A percentile compares a stretch with the other conserved stretches of the same genome.
Evolutionary conservation across 305 asterid species (phyloP).

Genomic region (Fraxinus nigra): DNA sequence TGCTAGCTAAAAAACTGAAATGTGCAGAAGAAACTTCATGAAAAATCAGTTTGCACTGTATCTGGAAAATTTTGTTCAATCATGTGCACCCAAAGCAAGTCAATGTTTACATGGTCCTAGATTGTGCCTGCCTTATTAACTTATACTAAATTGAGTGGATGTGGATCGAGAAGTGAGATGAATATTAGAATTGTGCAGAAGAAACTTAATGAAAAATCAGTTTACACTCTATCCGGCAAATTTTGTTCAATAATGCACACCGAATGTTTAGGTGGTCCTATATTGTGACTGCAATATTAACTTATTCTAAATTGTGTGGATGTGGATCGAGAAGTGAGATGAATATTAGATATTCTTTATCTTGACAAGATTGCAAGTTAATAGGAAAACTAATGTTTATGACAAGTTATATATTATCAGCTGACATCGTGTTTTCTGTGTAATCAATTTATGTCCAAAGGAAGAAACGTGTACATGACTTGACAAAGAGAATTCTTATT

Average conservation of each 20-base stretch:
- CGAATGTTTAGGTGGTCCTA: neutral
- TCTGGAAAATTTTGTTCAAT: neutral
- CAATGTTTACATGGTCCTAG: neutral
- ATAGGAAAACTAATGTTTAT: neutral
- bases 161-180: neutral
- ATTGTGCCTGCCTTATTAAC: neutral
- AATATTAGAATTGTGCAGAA: neutral
- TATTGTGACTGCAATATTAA: neutral
- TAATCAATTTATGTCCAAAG: neutral
- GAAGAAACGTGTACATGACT: neutral
- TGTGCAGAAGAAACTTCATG: neutral
- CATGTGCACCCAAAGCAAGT: neutral
- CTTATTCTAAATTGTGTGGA: neutral
- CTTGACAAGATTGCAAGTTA: neutral
- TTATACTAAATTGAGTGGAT: neutral
- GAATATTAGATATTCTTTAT: neutral
- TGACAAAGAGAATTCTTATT: neutral
- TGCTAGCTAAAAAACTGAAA: neutral
- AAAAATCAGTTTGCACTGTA: neutral
- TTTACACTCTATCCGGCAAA: neutral
- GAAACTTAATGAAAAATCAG: neutral
- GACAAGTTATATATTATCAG: neutral
- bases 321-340: neutral
- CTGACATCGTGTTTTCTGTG: neutral
- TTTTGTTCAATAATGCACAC: neutral